Evolutionary conservation across 768 basidiomycete species (phyloP).

Genomic region (Calvatia gigantea): DNA sequence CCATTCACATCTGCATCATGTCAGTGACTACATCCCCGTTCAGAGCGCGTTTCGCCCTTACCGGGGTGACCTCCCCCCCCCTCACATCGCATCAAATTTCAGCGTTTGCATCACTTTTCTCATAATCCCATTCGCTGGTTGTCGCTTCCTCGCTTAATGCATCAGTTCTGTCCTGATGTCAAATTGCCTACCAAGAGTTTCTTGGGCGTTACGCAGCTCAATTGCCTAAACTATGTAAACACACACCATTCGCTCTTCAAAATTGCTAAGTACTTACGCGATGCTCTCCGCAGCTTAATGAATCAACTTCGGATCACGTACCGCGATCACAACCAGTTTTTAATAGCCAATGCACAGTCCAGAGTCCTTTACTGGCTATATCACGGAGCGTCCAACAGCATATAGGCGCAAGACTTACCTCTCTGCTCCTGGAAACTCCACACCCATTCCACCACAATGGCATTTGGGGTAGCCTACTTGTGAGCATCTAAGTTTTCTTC

Average conservation of each 20-base stretch:
- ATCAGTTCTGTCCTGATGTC: neutral
- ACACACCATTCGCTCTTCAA: neutral
- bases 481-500: neutral
- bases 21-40: neutral
- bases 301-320: slow-evolving; percentile 11
- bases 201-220: too few relatives aligned
- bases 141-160: neutral
- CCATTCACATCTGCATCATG: neutral
- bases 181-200: neutral
- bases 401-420: neutral
- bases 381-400: neutral
- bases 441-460: neutral
- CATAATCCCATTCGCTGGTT: neutral
- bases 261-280: neutral
- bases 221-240: neutral
- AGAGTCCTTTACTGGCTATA: neutral
- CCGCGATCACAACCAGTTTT: neutral
- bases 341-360: neutral
- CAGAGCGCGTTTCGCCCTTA: neutral
- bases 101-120: neutral
- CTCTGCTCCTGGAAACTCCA: neutral
- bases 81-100: neutral
- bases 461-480: neutral
- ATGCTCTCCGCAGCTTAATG: slow-evolving; percentile 6
- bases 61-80: neutral